phyloP scores from a whole-genome alignment of 2,329 filamentous ascomycete species.

The Colletotrichum tofieldiae region DNA sequence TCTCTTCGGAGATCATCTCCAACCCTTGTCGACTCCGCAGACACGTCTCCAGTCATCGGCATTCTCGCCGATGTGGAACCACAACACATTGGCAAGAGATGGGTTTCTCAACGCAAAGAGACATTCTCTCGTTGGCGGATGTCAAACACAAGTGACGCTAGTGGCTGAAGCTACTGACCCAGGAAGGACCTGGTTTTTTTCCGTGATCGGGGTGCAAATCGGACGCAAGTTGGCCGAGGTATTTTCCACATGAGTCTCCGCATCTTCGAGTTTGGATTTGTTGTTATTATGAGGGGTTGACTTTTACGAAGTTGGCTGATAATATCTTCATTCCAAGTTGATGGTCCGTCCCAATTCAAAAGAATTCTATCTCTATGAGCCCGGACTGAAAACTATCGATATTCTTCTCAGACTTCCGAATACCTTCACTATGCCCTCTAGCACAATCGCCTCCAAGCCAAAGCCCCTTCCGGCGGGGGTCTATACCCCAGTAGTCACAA shows the following conservation, averaged over 20 bases:
- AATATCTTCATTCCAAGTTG: not conserved
- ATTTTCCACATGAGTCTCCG: slow-evolving; percentile 19
- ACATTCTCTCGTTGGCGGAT: not conserved
- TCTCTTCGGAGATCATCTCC: slow-evolving; percentile 1
- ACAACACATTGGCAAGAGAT: not conserved
- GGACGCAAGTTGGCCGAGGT: not conserved
- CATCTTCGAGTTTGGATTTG: slow-evolving; percentile 20
- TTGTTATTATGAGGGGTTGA: slow-evolving; percentile 15
- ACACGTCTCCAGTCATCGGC: slow-evolving; percentile 17
- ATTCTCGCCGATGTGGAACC: slow-evolving; percentile 36
- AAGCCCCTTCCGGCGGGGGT: slow-evolving; percentile 59
- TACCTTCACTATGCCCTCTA: slow-evolving; percentile 47
- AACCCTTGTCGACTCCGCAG: slow-evolving; percentile 16
- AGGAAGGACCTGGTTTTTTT: not conserved
- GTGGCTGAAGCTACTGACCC: not conserved
- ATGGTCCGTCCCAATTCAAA: not conserved
- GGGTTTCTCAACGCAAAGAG: not conserved
- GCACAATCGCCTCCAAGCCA: slow-evolving; percentile 53
- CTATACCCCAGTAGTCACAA: slow-evolving; percentile 63
- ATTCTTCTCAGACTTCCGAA: not conserved
- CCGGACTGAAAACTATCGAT: not conserved
- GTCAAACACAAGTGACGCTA: not conserved
- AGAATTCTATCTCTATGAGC: too few species aligned
- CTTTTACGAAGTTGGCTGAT: not conserved
- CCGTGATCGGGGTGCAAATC: slow-evolving; percentile 10